phyloP scores from a whole-genome alignment of 192 early-diverging fungal genomes.

The Backusella luteola region DNA sequence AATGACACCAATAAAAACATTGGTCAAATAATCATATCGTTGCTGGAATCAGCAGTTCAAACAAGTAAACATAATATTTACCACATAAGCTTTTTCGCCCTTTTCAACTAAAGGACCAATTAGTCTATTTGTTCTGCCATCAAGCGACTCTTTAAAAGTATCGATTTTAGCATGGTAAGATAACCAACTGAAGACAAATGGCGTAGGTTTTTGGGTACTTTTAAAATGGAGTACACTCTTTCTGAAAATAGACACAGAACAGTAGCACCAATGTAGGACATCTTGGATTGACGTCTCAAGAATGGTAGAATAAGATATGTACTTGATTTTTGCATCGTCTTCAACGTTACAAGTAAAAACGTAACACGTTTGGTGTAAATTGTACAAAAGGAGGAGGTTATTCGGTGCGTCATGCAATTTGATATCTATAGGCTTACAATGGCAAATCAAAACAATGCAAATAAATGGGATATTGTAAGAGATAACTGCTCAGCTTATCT shows the following conservation, averaged over 20 bases:
- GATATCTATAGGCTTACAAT: too few species aligned
- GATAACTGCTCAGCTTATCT: too few species aligned
- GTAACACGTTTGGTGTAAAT: not conserved
- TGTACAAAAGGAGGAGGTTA: too few species aligned
- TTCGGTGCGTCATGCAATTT: too few species aligned
- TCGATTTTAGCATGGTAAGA: not conserved
- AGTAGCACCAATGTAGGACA: slow-evolving; percentile 2
- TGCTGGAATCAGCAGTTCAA: not conserved
- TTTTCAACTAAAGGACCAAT: not conserved
- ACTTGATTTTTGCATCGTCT: not conserved
- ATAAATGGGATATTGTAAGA: too few species aligned
- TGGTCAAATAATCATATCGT: not conserved
- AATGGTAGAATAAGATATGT: not conserved
- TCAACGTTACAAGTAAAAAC: not conserved
- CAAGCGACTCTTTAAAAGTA: not conserved
- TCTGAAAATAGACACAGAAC: not conserved
- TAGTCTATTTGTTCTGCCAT: not conserved
- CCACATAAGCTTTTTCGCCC: not conserved
- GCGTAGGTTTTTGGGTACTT: not conserved
- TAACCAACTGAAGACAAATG: not conserved
- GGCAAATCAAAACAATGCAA: too few species aligned
- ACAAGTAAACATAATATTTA: not conserved
- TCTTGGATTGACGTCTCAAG: not conserved
- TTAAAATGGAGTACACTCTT: not conserved
- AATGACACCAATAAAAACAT: not conserved